Conservation (phyloP, 129 eudicot genomes). For the Helianthus annuus region DNA sequence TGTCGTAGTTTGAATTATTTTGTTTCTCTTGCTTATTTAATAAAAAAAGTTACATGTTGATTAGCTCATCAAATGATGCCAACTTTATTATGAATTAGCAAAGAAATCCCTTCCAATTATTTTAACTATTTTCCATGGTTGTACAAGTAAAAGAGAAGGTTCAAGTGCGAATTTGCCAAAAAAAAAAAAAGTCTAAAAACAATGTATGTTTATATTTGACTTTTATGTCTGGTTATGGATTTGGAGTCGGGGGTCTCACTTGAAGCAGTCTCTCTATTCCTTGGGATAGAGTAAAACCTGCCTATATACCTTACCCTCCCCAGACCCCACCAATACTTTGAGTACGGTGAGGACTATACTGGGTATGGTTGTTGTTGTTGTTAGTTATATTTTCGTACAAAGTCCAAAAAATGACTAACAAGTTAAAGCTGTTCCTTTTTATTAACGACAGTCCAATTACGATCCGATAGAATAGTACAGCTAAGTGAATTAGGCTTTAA, state of each 20-base stretch:
- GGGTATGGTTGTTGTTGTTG: background rate
- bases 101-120: background rate
- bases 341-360: too few species aligned
- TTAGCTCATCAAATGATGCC: constrained; percentile 18
- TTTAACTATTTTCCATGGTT: background rate
- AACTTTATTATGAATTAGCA: constrained; percentile 13
- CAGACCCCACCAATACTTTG: too few species aligned
- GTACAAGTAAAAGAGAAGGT: too few species aligned
- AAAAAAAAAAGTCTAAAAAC: too few species aligned
- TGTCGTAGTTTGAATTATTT: constrained; percentile 28
- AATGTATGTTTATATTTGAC: too few species aligned
- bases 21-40: constrained; percentile 14
- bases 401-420: background rate
- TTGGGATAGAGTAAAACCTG: too few species aligned
- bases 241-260: too few species aligned
- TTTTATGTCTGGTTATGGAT: too few species aligned
- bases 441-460: background rate
- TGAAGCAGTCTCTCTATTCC: too few species aligned
- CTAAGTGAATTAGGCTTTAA: background rate
- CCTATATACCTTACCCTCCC: too few species aligned
- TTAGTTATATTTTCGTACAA: background rate
- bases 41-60: constrained; percentile 7
- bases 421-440: background rate
- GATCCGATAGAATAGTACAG: background rate
- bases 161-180: too few species aligned